Base-by-base conservation (phyloP, 257 asterid species). In the Penstemon eatonii region DNA sequence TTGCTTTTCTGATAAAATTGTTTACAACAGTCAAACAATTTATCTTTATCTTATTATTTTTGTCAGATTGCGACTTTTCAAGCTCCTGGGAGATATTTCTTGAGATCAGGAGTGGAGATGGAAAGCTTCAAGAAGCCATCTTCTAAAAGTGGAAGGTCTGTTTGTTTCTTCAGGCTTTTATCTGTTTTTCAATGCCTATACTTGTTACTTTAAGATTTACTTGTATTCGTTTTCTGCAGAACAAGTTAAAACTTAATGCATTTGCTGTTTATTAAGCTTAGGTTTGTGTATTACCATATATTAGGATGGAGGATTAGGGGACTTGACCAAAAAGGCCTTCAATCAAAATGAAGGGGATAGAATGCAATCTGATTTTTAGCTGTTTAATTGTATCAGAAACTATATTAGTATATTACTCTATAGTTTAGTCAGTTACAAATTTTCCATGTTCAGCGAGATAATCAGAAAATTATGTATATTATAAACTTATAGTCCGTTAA, bases 31-130 rank as follows among this genome's bases (percentile, higher is more conserved):
- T 56, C 49, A 47, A 61, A 36, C 68, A 12, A 38, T 40, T 76
- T 55, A 60, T 60, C 33, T 25, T 19, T 70, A 71, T 61, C 78
- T 56, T 73, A 54, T 70, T 62, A 25, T 74, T 75, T 47, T 56
- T 61, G 46, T 71, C 80, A 94, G 99, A 76, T 94, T 76, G 98
- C 98, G 15, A 78, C 40, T 75, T 85, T 64, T 64, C 89, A 81
- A 82, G 83, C 96, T 66, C 91, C 96, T 61, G 99, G 96, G 77
- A 89, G 84, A 82, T 94, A 94, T 79, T 66, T 84, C 80, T 69
- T 94, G 75, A 94, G 87, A 76, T 83, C 86, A 15, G 97, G 78
- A 78, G 76, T 73, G 67, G 95, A 90, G 71, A 80, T 69, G 65
- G 96, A 81, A 69, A 67, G 71, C 84, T 75, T 56, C 56, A 87